These are phyloP conservation scores for Phoma sp. DNA, from an alignment of 2,329 filamentous ascomycete genomes.

Conservation along the genomic window DNA sequence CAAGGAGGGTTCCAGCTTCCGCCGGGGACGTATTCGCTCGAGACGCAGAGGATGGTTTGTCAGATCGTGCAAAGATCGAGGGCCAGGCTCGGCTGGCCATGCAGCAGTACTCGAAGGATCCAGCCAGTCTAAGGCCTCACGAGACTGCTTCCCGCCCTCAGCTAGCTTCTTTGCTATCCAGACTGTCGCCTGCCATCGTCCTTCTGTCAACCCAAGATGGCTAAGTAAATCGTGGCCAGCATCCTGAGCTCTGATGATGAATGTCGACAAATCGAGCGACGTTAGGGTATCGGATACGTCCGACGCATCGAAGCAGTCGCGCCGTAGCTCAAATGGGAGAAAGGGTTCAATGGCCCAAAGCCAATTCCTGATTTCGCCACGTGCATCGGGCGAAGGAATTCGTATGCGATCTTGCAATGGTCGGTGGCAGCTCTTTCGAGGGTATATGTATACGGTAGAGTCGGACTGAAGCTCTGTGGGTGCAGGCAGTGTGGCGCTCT, in stretches of 20 bases:
- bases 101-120: constrained; percentile 25
- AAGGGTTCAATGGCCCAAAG: constrained; percentile 44
- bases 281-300: constrained; percentile 27
- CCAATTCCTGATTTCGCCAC: constrained; percentile 41
- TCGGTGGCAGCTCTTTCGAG: constrained; percentile 15
- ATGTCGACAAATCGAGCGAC: constrained; percentile 33
- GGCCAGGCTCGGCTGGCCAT: constrained; percentile 21
- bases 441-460: background rate
- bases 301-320: constrained; percentile 3
- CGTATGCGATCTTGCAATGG: constrained; percentile 23
- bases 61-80: constrained; percentile 27
- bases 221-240: constrained; percentile 48
- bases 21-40: constrained; percentile 21
- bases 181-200: constrained; percentile 52
- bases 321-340: constrained; percentile 45
- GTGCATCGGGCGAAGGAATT: constrained; percentile 22
- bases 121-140: constrained; percentile 15
- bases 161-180: constrained; percentile 55
- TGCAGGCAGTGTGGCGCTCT: constrained; percentile 1
- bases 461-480: constrained; percentile 2
- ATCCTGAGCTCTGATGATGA: constrained; percentile 36
- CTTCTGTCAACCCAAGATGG: constrained; percentile 48
- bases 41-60: constrained; percentile 32
- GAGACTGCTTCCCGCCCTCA: constrained; percentile 36
- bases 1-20: constrained; percentile 24